These are phyloP conservation scores for Pochonia chlamydosporia DNA, from an alignment of 2,329 filamentous ascomycete species.

Conservation along the genomic window DNA sequence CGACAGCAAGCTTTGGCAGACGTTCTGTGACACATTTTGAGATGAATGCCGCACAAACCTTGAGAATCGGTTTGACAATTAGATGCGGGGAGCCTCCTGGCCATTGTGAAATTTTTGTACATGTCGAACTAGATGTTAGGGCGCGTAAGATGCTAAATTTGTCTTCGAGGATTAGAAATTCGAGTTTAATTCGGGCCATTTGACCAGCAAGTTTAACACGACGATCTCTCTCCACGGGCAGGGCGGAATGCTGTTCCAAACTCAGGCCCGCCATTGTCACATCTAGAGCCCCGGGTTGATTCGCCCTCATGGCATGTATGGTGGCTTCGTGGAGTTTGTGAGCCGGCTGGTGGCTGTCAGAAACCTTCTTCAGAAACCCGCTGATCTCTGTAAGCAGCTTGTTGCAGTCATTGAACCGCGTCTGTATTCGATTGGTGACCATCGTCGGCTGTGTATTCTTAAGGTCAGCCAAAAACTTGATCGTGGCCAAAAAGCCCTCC, in stretches of 20 bases:
- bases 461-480: background rate
- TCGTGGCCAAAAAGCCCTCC: background rate
- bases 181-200: conserved; percentile 5
- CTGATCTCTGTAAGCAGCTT: background rate
- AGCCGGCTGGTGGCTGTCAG: conserved; percentile 1
- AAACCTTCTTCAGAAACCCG: background rate
- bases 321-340: conserved; percentile 23
- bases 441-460: background rate
- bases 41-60: background rate
- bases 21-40: background rate
- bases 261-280: background rate
- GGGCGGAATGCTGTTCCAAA: background rate
- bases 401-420: too few species aligned
- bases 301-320: conserved; percentile 14
- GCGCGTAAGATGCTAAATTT: too few species aligned
- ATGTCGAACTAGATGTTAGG: conserved; percentile 1
- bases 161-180: background rate
- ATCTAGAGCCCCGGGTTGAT: background rate
- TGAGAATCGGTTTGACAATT: background rate
- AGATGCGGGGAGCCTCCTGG: too few species aligned
- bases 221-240: conserved; percentile 3
- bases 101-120: background rate
- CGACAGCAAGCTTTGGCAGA: background rate
- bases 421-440: background rate
- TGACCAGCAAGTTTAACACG: conserved; percentile 4